phyloP scores from a whole-genome alignment of 352 stramenopile genomes.

The Phytophthora boehmeriae region DNA sequence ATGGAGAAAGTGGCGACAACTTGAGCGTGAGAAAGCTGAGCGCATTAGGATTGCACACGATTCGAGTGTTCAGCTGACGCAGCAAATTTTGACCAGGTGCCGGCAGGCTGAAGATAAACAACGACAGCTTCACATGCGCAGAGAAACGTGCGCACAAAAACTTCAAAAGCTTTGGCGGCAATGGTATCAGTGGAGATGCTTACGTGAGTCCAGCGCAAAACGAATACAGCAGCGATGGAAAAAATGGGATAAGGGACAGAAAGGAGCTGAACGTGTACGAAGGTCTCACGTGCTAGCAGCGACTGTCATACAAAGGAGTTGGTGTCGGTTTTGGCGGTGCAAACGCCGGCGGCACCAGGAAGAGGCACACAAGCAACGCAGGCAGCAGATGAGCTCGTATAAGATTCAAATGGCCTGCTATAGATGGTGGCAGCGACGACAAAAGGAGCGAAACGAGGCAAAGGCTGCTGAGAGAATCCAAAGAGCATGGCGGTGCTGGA shows the following conservation, averaged over 20 bases:
- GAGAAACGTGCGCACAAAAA: conserved; percentile 16
- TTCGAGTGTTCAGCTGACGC: conserved; percentile 24
- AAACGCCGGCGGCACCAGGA: conserved; percentile 5
- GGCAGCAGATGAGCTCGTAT: conserved; percentile 1
- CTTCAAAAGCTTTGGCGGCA: conserved; percentile 22
- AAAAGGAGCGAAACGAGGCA: neutral
- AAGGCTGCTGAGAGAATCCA: conserved; percentile 10
- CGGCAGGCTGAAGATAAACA: conserved; percentile 7
- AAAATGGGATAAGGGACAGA: neutral
- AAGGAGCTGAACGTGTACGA: conserved; percentile 9
- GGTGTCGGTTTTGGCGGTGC: conserved; percentile 5
- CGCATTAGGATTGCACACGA: conserved; percentile 11
- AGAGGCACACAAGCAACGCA: conserved; percentile 1
- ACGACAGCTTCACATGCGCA: conserved; percentile 10
- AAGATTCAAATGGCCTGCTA: conserved; percentile 14
- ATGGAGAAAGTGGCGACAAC: conserved; percentile 22
- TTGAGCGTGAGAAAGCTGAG: conserved; percentile 18
- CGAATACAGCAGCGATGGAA: conserved; percentile 17
- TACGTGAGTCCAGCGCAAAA: conserved; percentile 10
- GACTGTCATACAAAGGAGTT: conserved; percentile 8
- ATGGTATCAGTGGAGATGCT: conserved; percentile 6
- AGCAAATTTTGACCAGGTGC: conserved; percentile 22
- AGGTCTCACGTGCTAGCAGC: conserved; percentile 8
- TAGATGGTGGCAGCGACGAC: conserved; percentile 7
- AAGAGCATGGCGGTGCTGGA: conserved; percentile 21